phyloP scores from a whole-genome alignment of 1,284 basidiomycete genomes.

The Rhodotorula sp. region DNA sequence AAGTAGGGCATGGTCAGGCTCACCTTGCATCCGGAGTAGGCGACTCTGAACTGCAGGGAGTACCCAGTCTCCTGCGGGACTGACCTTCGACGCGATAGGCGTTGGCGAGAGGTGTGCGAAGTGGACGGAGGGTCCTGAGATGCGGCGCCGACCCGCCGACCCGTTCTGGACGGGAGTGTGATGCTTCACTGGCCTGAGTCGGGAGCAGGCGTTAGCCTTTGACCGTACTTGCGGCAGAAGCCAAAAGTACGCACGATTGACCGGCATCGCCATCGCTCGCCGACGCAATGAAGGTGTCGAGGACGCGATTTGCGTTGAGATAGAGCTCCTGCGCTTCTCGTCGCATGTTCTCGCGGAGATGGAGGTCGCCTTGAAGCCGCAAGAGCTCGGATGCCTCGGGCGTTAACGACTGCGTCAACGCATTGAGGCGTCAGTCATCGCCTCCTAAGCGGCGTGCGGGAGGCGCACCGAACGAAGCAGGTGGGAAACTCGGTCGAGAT shows the following conservation, averaged over 20 bases:
- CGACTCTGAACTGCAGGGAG: constrained; percentile 64
- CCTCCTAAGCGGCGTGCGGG: fast-evolving
- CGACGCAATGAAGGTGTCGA: constrained; percentile 46
- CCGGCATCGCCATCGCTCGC: constrained; percentile 16
- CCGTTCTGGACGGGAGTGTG: constrained; percentile 33
- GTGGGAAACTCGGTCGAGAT: constrained; percentile 22
- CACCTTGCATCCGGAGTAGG: constrained; percentile 71
- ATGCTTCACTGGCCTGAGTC: constrained; percentile 11
- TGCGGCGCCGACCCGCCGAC: constrained; percentile 49
- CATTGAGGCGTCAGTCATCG: not conserved
- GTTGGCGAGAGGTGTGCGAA: constrained; percentile 23
- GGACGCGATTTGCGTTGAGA: constrained; percentile 42
- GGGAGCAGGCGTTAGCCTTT: not conserved
- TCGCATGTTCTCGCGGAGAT: constrained; percentile 54
- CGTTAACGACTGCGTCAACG: constrained; percentile 6
- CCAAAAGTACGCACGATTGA: not conserved
- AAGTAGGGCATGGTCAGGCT: constrained; percentile 43
- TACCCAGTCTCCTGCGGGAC: constrained; percentile 56
- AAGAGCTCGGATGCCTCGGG: constrained; percentile 63
- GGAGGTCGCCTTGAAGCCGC: constrained; percentile 58
- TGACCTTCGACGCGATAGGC: constrained; percentile 51
- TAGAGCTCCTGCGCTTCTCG: constrained; percentile 55
- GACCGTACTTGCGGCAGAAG: no score
- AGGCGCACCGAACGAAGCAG: not conserved
- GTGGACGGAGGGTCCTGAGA: constrained; percentile 2